Evolutionary conservation across 352 stramenopile genomes (phyloP).

Genomic region (Phytophthora niederhauseri): DNA sequence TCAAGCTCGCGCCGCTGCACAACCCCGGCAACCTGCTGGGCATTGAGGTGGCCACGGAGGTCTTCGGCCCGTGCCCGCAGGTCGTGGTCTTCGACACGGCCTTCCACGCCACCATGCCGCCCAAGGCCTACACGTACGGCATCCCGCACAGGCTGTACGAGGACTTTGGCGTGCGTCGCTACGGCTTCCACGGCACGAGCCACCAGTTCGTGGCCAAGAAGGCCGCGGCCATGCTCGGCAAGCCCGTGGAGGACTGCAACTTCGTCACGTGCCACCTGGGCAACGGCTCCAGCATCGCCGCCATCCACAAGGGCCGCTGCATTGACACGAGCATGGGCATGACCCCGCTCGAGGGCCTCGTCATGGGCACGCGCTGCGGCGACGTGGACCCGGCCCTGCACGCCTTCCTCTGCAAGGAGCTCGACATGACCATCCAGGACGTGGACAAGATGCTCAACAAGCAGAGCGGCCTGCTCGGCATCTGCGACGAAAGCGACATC

Average conservation of each 20-base stretch:
- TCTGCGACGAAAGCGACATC: slow-evolving; percentile 88
- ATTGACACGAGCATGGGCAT: slow-evolving; percentile 93
- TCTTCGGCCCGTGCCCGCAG: slow-evolving; percentile 75
- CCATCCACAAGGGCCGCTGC: slow-evolving; percentile 72
- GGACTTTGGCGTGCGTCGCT: slow-evolving; percentile 84
- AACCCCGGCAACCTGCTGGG: slow-evolving; percentile 88
- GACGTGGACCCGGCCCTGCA: slow-evolving; percentile 89
- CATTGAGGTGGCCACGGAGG: slow-evolving; percentile 80
- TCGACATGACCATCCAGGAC: slow-evolving; percentile 74
- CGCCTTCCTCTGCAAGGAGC: slow-evolving; percentile 69
- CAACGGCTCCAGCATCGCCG: slow-evolving; percentile 87
- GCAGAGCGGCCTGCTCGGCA: slow-evolving; percentile 81
- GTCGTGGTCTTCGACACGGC: slow-evolving; percentile 93
- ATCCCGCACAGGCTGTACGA: slow-evolving; percentile 83
- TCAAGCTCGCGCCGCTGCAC: slow-evolving; percentile 81
- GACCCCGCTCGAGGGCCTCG: slow-evolving; percentile 86
- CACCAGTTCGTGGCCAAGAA: slow-evolving; percentile 87
- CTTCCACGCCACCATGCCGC: slow-evolving; percentile 88
- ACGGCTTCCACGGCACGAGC: slow-evolving; percentile 92
- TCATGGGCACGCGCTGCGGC: slow-evolving; percentile 91
- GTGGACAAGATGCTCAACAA: slow-evolving; percentile 92
- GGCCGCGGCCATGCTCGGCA: slow-evolving; percentile 61
- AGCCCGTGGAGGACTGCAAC: slow-evolving; percentile 62
- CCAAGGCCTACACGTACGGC: slow-evolving; percentile 83
- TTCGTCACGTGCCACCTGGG: slow-evolving; percentile 90